Evolutionary conservation across 495 filamentous ascomycete genomes (phyloP), one percentile per base, ranked within the genome.

Genomic region (Emericellopsis terricola): DNA sequence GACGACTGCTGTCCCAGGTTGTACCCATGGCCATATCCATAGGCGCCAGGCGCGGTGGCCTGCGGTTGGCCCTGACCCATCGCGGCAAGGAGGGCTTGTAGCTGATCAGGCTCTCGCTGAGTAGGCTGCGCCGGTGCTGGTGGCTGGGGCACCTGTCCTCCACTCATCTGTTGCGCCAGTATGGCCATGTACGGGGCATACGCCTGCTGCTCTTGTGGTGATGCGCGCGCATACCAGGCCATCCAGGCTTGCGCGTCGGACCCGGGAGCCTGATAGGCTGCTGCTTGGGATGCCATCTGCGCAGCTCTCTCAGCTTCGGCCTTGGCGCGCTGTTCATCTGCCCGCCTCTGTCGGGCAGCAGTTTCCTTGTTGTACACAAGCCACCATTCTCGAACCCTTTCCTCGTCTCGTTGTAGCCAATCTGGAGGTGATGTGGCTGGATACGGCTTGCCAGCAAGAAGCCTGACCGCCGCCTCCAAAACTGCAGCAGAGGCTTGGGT

Each of bases 371-470:
- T 44, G 23, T 43, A 48, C 11, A 48, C 53, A 4, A 42, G 42
- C 31, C 43, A 42, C 52, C 50, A 59, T n/a, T 46, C 41, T 8
- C 36, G 20, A 13, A 45, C 41, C 6, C 42, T 45, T 8, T 40
- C 39, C 10, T 45, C 33, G 8, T 43, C 45, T 8, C 19, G 26
- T n/a, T 31, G 37, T 32, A 55, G 42, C 33, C 43, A 51, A 8
- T 47, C 42, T 0, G 57, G 46, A 0, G 57, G 43, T 19, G 56
- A 43, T 10, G 36, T 48, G 2, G 51, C 17, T 9, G 52, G 52
- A 28, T 28, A 53, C 23, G 53, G 44, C 16, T 48, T 44, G 21
- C 40, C 40, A 30, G 43, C 51, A 14, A 62, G 37, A 15, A 41
- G 18, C 9, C 41, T 48, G 1, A 47, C 44, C 3, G 48, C 30